Conservation (phyloP, 495 filamentous ascomycete genomes). For the Neurospora sp. region DNA sequence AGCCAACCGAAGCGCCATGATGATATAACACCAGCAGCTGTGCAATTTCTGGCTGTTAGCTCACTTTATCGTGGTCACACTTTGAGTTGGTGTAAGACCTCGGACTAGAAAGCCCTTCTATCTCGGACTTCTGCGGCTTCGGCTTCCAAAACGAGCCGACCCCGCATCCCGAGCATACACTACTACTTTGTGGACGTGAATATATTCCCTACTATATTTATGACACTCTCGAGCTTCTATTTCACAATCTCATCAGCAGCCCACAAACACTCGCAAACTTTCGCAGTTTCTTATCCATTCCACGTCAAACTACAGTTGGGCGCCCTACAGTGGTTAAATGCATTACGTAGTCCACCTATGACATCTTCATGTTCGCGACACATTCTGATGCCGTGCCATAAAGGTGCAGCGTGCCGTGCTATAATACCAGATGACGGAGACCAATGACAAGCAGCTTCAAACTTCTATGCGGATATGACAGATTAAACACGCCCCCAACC, state of each 20-base stretch:
- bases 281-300: neutral
- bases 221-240: neutral
- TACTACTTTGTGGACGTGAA: neutral
- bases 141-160: neutral
- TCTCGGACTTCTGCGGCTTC: neutral
- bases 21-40: neutral
- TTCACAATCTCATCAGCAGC: neutral
- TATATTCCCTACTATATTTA: neutral
- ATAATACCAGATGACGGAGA: neutral
- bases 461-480: neutral
- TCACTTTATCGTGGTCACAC: neutral
- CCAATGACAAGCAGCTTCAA: neutral
- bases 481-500: neutral
- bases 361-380: neutral
- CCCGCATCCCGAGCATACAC: neutral
- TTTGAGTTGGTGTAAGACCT: neutral
- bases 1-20: neutral
- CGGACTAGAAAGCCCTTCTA: neutral
- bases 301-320: neutral
- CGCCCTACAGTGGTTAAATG: neutral
- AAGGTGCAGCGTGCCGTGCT: neutral
- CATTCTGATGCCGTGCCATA: neutral
- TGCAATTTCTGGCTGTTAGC: neutral
- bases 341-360: neutral
- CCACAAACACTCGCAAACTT: neutral